Base-by-base conservation (phyloP, 768 basidiomycete genomes). In the Serendipita sp. region DNA sequence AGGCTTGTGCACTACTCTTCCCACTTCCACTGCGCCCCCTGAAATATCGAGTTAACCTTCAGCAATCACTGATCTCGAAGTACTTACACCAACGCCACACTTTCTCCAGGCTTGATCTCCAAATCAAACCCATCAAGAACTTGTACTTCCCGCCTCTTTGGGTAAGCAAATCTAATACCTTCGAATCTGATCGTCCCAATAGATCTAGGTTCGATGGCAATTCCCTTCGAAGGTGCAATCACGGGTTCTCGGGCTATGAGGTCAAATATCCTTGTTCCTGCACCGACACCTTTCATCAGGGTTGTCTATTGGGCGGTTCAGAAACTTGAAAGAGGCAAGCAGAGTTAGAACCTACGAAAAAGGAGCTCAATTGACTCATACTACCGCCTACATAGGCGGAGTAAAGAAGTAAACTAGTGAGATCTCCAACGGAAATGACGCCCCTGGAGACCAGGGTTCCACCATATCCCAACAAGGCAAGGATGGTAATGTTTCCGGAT, bases 211-310 rank as follows among this genome's bases (percentile, higher is more conserved):
- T 80, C 71, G 37, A 95, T 74, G 0, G 77, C 74, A 15, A 81
- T 72, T 2, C 94, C 94, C 15, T 75, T 74, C 38, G 78, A 77
- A 3, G 86, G 81, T 2, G 82, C 81, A 68, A 96, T 89, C 37
- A 80, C 81, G 15, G 93, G 89, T 35, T 77, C 74, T 51, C 92
- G 83, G 70, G 92, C 92, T 8, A 97, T 78, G 15, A 98, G 82
- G 68, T 94, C 92, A 73, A 98, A 98, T n/a, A 97, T 86, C 24
- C 95, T 87, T 0, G 83, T 81, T 16, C 92, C 91, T 1, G 95
- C 94, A 65, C 95, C 95, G 62, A 97, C 85, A 64, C 91, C 95
- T 63, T 92, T 91, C 95, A 98, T 98, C 64, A 98, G 86, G 45
- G 92, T 93, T 8, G 90, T 83, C 89, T 91, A 67, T 8, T 32